Base-by-base conservation (phyloP, 495 filamentous ascomycete genomes). In the Aspergillus campestris region DNA sequence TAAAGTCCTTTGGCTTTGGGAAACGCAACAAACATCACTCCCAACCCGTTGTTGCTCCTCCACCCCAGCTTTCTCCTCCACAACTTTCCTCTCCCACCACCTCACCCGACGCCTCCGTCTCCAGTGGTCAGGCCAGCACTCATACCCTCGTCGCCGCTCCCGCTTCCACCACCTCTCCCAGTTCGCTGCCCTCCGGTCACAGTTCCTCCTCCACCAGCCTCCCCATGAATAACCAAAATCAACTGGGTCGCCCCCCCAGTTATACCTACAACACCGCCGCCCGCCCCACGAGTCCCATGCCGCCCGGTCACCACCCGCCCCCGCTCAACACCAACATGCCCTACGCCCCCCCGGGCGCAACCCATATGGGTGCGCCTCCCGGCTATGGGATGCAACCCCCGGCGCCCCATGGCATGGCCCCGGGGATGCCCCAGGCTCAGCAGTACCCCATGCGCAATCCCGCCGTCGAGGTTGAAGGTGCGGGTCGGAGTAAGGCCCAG, bases 381-480 rank as follows among this genome's bases (percentile, higher is more conserved):
- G 73, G 70, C 0, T 73, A 74, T 44, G 64, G 62, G 31, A 63
- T 72, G 59, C 67, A 74, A 50, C 67, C 70, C 50, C 64, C 49
- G 63, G 67, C 60, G 64, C 74, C 53, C 57, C 70, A 47, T 55
- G 71, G 53, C 55, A 72, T 60, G 63, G 67, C 60, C 44, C 40
- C 60, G 44, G 52, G 58, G 36, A 49, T 70, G 55, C 56, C 59
- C 29, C 65, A 58, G 30, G 57, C 60, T 6, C 67, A 76, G 24
- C 67, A 76, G 18, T 80, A 78, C 55, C 60, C 64, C 11, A 55
- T 60, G 45, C 61, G 69, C 31, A 73, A 75, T 49, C 70, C 74
- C 45, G 69, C 76, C 40, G 78, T 79, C 42, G 94, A 96, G 63
- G 85, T 95, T 18, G 89, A 95, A 54, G 89, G 86, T 27, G 84